Evolutionary conservation across 2,329 filamentous ascomycete species (phyloP).

Genomic region (Gliomastix tumulicola): DNA sequence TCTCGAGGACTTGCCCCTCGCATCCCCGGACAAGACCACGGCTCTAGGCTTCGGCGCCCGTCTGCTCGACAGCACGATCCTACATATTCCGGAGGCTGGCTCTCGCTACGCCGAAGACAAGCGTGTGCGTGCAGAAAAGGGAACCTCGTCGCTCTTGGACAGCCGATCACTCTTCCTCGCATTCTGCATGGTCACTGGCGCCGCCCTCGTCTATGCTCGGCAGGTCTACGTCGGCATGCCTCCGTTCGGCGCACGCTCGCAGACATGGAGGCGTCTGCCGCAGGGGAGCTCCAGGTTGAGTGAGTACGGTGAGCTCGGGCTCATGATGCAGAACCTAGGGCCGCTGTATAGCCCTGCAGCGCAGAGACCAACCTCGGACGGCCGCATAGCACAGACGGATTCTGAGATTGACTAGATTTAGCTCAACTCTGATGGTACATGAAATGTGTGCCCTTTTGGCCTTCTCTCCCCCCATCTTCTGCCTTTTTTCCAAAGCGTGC

Average conservation of each 20-base stretch:
- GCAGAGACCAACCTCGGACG: too few relatives aligned
- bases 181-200: constrained; percentile 25
- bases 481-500: too few relatives aligned
- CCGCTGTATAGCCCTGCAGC: too few relatives aligned
- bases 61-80: constrained; percentile 23
- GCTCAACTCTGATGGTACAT: too few relatives aligned
- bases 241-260: constrained; percentile 35
- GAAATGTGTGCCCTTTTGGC: too few relatives aligned
- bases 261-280: constrained; percentile 33
- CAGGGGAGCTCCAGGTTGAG: constrained; percentile 22
- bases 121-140: constrained; percentile 25
- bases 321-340: constrained; percentile 30
- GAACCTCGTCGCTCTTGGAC: constrained; percentile 22
- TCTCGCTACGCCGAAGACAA: constrained; percentile 25
- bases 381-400: too few relatives aligned
- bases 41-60: constrained; percentile 17
- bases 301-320: constrained; percentile 39
- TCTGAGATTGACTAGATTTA: constrained; percentile 29
- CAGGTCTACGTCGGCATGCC: constrained; percentile 31
- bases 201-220: constrained; percentile 29
- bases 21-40: constrained; percentile 10
- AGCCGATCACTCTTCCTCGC: constrained; percentile 20
- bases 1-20: constrained; percentile 17
- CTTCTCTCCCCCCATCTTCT: too few relatives aligned
- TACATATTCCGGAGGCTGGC: constrained; percentile 25